Evolutionary conservation across 1,284 basidiomycete species (phyloP).

Genomic region (Ceratobasidium theobromae): DNA sequence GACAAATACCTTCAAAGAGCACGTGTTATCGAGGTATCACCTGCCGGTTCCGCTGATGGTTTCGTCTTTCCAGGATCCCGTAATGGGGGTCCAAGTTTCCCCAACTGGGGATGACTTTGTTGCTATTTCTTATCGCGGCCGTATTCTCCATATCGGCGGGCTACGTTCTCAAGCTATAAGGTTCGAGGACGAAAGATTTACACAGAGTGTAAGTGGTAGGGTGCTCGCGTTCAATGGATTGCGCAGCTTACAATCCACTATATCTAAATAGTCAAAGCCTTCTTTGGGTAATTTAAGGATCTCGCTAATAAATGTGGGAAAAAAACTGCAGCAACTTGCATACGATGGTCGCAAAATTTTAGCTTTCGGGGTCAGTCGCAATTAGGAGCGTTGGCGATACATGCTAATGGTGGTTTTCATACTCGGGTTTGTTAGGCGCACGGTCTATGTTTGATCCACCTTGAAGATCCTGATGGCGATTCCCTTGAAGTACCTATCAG

Average conservation of each 20-base stretch:
- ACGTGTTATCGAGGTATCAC: not conserved
- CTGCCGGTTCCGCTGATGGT: not conserved
- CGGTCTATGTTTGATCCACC: slow-evolving; percentile 8
- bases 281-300: not conserved
- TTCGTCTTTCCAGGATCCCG: not conserved
- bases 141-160: slow-evolving; percentile 9
- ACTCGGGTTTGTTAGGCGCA: not conserved
- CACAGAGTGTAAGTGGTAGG: not conserved
- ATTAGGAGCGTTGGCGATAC: not conserved
- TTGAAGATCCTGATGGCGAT: not conserved
- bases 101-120: slow-evolving; percentile 24
- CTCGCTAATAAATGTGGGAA: not conserved
- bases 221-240: not conserved
- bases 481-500: not conserved
- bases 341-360: slow-evolving; percentile 21
- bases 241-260: not conserved
- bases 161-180: not conserved
- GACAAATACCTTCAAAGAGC: not conserved
- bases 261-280: not conserved
- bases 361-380: slow-evolving; percentile 2
- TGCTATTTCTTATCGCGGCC: slow-evolving; percentile 6
- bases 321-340: not conserved
- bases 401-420: not conserved
- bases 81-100: slow-evolving; percentile 17
- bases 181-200: not conserved